phyloP scores from a whole-genome alignment of 169 alveolate species.

The Besnoitia besnoiti region DNA sequence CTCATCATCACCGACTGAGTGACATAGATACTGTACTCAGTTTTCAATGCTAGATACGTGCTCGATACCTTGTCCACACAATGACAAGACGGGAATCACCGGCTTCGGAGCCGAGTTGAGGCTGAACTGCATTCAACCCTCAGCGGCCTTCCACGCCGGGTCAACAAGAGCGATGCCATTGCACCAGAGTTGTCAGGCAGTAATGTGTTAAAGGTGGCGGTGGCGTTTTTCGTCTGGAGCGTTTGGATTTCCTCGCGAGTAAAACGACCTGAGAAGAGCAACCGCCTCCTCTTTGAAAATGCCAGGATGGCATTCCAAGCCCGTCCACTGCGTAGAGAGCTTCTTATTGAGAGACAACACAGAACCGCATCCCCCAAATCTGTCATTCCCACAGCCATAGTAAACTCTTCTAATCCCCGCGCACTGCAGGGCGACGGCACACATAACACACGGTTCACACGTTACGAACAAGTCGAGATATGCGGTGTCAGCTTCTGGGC shows the following conservation, averaged over 20 bases:
- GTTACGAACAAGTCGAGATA: constrained; percentile 68
- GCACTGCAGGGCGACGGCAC: constrained; percentile 83
- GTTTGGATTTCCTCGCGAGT: constrained; percentile 61
- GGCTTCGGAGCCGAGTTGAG: no score
- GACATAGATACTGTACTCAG: no score
- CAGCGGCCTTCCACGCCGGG: no score
- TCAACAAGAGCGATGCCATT: no score
- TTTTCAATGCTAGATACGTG: no score
- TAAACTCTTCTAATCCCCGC: constrained; percentile 75
- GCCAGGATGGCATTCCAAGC: constrained; percentile 28
- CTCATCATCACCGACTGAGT: no score
- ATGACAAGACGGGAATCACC: no score
- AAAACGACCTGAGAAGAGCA: constrained; percentile 31
- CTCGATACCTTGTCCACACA: no score
- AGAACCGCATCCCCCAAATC: constrained; percentile 88
- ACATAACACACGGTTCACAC: constrained; percentile 88
- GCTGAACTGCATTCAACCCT: no score
- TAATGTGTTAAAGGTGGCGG: neutral
- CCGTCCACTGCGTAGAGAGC: constrained; percentile 22
- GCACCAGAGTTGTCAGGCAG: no score
- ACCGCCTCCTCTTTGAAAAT: constrained; percentile 37
- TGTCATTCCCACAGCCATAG: constrained; percentile 83
- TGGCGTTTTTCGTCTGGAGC: constrained; percentile 51
- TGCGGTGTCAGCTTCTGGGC: neutral
- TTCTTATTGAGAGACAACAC: constrained; percentile 75